A percentile compares a stretch with the other conserved stretches of the same genome.
These are phyloP conservation scores for Annulohypoxylon stygium DNA, from an alignment of 495 filamentous ascomycete species.

Conservation along the genomic window DNA sequence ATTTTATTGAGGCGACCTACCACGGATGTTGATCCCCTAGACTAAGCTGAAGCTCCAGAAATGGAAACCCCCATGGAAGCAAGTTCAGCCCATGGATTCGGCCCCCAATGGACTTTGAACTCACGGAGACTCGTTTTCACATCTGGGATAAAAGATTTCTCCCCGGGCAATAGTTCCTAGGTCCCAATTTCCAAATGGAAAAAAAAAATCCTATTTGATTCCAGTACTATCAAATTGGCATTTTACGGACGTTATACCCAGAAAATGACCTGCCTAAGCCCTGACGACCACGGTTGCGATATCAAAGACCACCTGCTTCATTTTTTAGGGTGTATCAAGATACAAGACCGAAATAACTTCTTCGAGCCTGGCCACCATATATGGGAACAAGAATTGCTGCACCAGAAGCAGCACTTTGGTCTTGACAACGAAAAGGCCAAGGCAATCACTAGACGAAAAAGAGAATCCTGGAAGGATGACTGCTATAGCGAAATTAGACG, in stretches of 20 bases:
- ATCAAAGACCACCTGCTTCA: conserved; percentile 52
- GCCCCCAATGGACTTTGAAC: neutral
- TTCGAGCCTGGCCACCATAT: conserved; percentile 23
- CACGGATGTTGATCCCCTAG: neutral
- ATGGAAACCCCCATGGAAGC: neutral
- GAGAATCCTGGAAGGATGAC: conserved; percentile 34
- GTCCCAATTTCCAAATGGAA: neutral
- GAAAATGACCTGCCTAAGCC: conserved; percentile 20
- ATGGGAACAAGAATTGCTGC: conserved; percentile 39
- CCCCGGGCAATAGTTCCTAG: neutral
- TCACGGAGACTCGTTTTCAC: neutral
- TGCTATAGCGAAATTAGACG: conserved; percentile 38
- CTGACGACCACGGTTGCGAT: conserved; percentile 27
- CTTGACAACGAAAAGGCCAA: conserved; percentile 16
- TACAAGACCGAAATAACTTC: conserved; percentile 41
- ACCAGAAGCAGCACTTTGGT: conserved; percentile 11
- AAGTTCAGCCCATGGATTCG: neutral
- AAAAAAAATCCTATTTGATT: neutral
- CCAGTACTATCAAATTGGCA: neutral
- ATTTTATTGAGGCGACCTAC: neutral
- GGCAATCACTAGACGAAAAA: conserved; percentile 32
- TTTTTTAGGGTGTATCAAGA: conserved; percentile 53
- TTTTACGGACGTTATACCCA: neutral
- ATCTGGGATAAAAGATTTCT: too few species aligned
- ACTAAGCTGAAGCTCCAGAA: neutral